A percentile compares a stretch with the other conserved stretches of the same genome.
These are phyloP conservation scores for Trebouxia gelatinosa DNA, from an alignment of 163 green algal species.

Conservation along the genomic window DNA sequence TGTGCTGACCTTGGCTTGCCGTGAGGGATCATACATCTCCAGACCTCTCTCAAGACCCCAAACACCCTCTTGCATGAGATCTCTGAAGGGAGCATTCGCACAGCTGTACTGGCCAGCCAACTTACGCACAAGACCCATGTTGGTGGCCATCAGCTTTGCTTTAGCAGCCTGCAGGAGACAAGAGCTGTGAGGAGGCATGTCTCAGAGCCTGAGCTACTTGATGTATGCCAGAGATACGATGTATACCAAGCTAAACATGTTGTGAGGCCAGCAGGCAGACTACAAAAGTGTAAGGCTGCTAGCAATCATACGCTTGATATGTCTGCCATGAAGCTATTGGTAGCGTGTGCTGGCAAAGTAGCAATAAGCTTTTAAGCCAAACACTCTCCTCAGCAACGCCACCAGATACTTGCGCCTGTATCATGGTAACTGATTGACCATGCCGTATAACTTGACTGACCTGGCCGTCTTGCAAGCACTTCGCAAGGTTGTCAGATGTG, in stretches of 20 bases:
- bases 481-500: background rate
- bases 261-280: background rate
- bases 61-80: slow-evolving; percentile 2
- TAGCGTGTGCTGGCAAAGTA: background rate
- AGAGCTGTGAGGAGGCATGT: background rate
- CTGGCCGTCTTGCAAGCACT: background rate
- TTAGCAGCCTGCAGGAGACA: slow-evolving; percentile 6
- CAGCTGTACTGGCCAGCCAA: background rate
- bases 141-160: background rate
- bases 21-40: background rate
- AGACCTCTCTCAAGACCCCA: slow-evolving; percentile 3
- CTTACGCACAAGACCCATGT: slow-evolving; percentile 10
- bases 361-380: background rate
- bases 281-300: background rate
- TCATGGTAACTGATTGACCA: background rate
- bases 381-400: background rate
- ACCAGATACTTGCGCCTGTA: background rate
- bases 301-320: background rate
- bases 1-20: slow-evolving; percentile 10
- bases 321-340: background rate
- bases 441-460: background rate
- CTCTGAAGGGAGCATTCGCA: background rate
- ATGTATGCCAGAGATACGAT: background rate
- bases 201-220: background rate
- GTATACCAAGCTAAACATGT: background rate